phyloP scores from a whole-genome alignment of 768 basidiomycete genomes.

The Rhodotorula babjevae region DNA sequence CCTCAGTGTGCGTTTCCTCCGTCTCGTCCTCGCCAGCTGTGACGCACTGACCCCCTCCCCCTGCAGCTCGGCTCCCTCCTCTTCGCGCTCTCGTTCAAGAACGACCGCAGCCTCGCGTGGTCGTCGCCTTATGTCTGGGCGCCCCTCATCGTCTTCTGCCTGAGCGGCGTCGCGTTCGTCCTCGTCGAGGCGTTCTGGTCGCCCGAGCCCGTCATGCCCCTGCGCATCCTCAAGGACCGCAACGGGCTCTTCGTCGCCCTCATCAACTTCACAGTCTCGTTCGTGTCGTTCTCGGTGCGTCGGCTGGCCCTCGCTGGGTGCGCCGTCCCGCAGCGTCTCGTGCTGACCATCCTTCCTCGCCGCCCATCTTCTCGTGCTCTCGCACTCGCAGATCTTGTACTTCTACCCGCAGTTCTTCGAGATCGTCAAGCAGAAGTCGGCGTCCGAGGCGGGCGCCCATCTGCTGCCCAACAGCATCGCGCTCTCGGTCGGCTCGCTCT shows the following conservation, averaged over 20 bases:
- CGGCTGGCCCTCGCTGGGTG: not conserved
- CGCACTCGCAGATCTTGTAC: slow-evolving; percentile 23
- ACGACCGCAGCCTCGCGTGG: slow-evolving; percentile 53
- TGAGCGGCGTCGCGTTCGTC: slow-evolving; percentile 62
- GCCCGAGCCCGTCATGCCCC: slow-evolving; percentile 82
- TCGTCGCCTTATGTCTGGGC: slow-evolving; percentile 63
- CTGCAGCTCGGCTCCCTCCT: slow-evolving; percentile 43
- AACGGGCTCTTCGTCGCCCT: slow-evolving; percentile 77
- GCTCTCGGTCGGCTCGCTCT: slow-evolving; percentile 75
- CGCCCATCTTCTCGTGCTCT: not conserved
- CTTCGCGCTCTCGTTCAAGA: slow-evolving; percentile 46
- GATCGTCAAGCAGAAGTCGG: slow-evolving; percentile 33
- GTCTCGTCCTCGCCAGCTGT: fast-evolving
- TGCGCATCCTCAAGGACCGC: slow-evolving; percentile 58
- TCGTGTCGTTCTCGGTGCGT: slow-evolving; percentile 26
- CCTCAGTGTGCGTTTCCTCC: slow-evolving; percentile 31
- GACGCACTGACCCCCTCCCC: not conserved
- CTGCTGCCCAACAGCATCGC: slow-evolving; percentile 85
- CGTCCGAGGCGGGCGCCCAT: slow-evolving; percentile 50
- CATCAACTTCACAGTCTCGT: slow-evolving; percentile 59
- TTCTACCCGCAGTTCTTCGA: slow-evolving; percentile 35
- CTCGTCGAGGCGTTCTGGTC: slow-evolving; percentile 73
- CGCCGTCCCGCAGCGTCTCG: no score
- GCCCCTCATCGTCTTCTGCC: slow-evolving; percentile 58
- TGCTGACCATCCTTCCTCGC: not conserved